Base-by-base conservation (phyloP, 805 yeast genomes). In the Hemisphaericaspora nanyangensis region DNA sequence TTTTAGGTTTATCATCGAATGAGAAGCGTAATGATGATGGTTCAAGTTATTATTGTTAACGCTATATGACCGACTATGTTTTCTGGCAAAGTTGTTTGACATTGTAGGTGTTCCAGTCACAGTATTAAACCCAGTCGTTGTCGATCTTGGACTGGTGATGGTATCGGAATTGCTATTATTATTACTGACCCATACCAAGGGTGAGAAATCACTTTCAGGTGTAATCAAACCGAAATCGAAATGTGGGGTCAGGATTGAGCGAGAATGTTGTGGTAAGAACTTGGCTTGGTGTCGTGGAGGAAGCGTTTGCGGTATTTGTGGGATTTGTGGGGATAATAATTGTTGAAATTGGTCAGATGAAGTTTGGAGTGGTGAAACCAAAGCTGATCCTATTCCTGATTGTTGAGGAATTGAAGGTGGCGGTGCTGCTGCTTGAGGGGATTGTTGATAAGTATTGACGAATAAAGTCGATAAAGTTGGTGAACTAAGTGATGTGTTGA, bases 221-320 rank as follows among this genome's bases (percentile, higher is more conserved):
- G n/a, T n/a, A n/a, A n/a, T n/a, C 26, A 65, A 61, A 29, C 51
- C 54, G 34, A 56, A 53, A 37, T 56, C 54, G 34, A 50, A 48
- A 4, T 41, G 41, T 25, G 47, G 39, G 3, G 49, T 44, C 2
- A 43, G 43, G 10, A 26, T 25, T 13, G 34, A 30, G 13, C 37
- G 30, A 4, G 27, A 27, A 34, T 39, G 41, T 27, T 24, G 39
- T 28, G 20, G 13, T 25, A 13, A 35, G 13, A 19, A 28, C 17
- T 25, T 27, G 38, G 27, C n/a, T 17, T 6, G n/a, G n/a, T n/a
- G n/a, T n/a, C n/a, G 10, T 11, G 13, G 31, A 35, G 7, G 12
- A 22, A 27, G 18, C 6, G 15, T 29, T 28, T 39, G 38, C 11
- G 22, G 29, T 4, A 10, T 10, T 29, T 17, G 29, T 15, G 36